Evolutionary conservation across 176 grass and related monocot genomes (phyloP).

Genomic region (Calamus simplicifolius): DNA sequence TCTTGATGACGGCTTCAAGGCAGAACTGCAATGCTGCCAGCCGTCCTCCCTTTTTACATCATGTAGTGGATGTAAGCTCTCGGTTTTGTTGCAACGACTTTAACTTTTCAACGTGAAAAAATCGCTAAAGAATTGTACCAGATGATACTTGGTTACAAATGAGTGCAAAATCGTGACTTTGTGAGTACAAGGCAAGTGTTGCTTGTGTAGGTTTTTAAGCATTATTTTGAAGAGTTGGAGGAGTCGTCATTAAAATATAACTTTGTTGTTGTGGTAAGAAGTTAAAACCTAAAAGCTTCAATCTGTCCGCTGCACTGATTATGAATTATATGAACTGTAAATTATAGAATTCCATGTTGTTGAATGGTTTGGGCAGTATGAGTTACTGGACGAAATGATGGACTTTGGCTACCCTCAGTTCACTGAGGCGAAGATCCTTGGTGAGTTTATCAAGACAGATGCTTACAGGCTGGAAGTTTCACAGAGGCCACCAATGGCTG

Average conservation of each 20-base stretch:
- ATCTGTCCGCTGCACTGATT: too few relatives aligned
- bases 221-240: constrained; percentile 97
- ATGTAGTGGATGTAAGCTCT: constrained; percentile 59
- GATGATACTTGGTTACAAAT: too few relatives aligned
- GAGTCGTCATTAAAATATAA: constrained; percentile 97
- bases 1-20: constrained; percentile 77
- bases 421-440: constrained; percentile 93
- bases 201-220: constrained; percentile 74
- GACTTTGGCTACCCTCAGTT: constrained; percentile 99
- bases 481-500: constrained; percentile 96
- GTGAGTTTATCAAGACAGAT: constrained; percentile 98
- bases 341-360: too few relatives aligned
- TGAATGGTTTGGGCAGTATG: constrained; percentile 38
- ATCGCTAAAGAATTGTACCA: too few relatives aligned
- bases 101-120: too few relatives aligned
- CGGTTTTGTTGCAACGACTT: neutral
- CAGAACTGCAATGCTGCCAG: constrained; percentile 99
- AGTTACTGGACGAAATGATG: constrained; percentile 99
- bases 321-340: too few relatives aligned
- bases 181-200: too few relatives aligned
- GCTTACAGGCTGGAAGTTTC: constrained; percentile 89
- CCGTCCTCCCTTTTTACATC: constrained; percentile 85
- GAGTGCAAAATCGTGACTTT: too few relatives aligned
- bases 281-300: too few relatives aligned
- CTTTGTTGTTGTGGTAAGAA: constrained; percentile 88